Percentiles rank a stretch among this genome's conserved stretches.
phyloP scores from a whole-genome alignment of 2,329 filamentous ascomycete genomes.

The Alternaria panax region DNA sequence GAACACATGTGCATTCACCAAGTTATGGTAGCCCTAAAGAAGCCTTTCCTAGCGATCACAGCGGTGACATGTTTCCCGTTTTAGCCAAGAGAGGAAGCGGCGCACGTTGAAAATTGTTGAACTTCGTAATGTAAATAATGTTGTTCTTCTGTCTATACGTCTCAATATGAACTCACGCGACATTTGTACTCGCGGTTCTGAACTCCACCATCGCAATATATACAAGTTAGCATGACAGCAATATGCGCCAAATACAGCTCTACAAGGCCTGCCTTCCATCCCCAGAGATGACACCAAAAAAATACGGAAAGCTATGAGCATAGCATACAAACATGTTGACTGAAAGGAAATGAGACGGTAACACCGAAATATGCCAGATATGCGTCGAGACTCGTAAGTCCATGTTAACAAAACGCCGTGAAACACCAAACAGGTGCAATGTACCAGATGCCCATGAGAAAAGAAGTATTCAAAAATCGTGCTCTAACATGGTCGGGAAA shows the following conservation, averaged over 20 bases:
- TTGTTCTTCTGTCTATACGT: conserved; percentile 11
- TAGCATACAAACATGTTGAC: conserved; percentile 12
- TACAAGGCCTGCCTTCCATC: conserved; percentile 9
- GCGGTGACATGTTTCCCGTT: too few species aligned
- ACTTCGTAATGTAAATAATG: neutral
- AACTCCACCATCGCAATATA: conserved; percentile 12
- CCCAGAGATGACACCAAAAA: conserved; percentile 5
- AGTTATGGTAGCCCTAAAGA: too few species aligned
- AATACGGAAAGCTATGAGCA: conserved; percentile 2
- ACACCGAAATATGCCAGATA: conserved; percentile 19
- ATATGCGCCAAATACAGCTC: conserved; percentile 15
- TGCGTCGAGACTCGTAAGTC: conserved; percentile 16
- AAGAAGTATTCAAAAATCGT: conserved; percentile 4
- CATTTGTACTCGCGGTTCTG: conserved; percentile 11
- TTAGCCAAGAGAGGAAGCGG: too few species aligned
- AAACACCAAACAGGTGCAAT: conserved; percentile 14
- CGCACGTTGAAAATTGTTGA: neutral
- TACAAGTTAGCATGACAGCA: conserved; percentile 4
- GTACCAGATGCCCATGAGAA: conserved; percentile 5
- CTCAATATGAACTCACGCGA: conserved; percentile 15
- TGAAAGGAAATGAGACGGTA: conserved; percentile 12
- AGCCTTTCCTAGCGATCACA: too few species aligned
- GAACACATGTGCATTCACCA: too few species aligned
- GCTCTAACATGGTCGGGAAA: neutral
- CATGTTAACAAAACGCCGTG: conserved; percentile 7